These are phyloP conservation scores for Exophiala spinifera DNA, from an alignment of 2,329 filamentous ascomycete species.

Conservation along the genomic window DNA sequence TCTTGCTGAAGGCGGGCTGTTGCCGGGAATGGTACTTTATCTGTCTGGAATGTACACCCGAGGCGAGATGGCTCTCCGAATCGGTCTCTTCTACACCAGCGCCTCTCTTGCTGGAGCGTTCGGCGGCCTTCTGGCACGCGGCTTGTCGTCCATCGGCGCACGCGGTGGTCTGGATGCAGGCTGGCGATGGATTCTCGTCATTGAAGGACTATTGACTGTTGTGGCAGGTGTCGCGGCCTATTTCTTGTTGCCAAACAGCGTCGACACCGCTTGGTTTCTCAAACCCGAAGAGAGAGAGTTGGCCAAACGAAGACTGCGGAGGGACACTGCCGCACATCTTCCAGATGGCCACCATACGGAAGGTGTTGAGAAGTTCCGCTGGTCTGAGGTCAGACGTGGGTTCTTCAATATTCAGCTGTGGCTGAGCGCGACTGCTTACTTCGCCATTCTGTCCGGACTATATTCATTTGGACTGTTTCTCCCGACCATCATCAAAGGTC, in stretches of 20 bases:
- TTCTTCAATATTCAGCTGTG: slow-evolving; percentile 69
- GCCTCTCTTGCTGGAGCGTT: slow-evolving; percentile 80
- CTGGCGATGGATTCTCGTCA: slow-evolving; percentile 24
- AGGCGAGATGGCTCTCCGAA: slow-evolving; percentile 71
- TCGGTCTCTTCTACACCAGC: slow-evolving; percentile 79
- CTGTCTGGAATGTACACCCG: slow-evolving; percentile 62
- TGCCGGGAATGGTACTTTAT: slow-evolving; percentile 43
- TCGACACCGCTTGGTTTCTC: slow-evolving; percentile 71
- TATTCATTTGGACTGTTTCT: slow-evolving; percentile 77
- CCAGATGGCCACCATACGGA: slow-evolving; percentile 47
- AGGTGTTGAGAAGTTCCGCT: slow-evolving; percentile 66
- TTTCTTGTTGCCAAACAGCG: slow-evolving; percentile 75
- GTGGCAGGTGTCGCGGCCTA: slow-evolving; percentile 29
- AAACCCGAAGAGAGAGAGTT: slow-evolving; percentile 65
- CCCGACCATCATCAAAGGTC: slow-evolving; percentile 68
- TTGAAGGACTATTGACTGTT: slow-evolving; percentile 36
- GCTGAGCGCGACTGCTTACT: slow-evolving; percentile 74
- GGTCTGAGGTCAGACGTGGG: slow-evolving; percentile 67
- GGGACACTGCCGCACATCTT: slow-evolving; percentile 66
- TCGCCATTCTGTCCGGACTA: slow-evolving; percentile 75
- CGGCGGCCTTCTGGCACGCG: slow-evolving; percentile 77
- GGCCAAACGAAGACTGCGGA: slow-evolving; percentile 66
- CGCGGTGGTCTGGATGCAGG: slow-evolving; percentile 48
- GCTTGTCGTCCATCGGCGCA: slow-evolving; percentile 74
- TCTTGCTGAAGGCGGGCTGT: slow-evolving; percentile 41